Evolutionary conservation across 2,329 filamentous ascomycete species (phyloP).

Genomic region (Fusarium heterosporum): DNA sequence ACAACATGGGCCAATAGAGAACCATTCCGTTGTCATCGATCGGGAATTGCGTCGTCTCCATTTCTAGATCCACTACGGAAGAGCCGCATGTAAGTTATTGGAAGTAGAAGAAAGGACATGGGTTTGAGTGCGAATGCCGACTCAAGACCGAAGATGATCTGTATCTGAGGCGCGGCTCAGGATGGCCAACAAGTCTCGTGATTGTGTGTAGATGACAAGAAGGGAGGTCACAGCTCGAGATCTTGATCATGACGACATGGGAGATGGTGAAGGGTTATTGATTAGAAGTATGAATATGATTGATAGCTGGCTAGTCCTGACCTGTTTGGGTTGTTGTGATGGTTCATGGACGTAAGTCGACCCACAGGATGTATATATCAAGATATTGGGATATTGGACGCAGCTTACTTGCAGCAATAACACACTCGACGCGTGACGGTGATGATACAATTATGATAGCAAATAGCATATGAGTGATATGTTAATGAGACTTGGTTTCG

Average conservation of each 20-base stretch:
- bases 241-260: constrained; percentile 3
- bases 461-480: background rate
- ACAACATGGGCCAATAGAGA: constrained; percentile 32
- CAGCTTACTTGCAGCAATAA: background rate
- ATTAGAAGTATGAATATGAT: background rate
- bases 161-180: constrained; percentile 27
- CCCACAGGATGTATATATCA: background rate
- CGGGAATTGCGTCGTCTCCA: constrained; percentile 42
- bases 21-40: constrained; percentile 18
- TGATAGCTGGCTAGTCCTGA: background rate
- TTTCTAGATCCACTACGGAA: constrained; percentile 42
- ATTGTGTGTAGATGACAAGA: constrained; percentile 14
- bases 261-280: background rate
- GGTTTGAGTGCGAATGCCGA: constrained; percentile 41
- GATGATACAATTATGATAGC: background rate
- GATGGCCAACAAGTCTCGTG: background rate
- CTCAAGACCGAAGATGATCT: constrained; percentile 36
- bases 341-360: background rate
- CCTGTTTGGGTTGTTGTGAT: background rate
- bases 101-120: background rate
- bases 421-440: rapidly evolving
- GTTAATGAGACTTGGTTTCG: background rate
- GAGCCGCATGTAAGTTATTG: constrained; percentile 40
- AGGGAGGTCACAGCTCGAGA: constrained; percentile 1
- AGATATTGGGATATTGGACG: background rate